Conservation (phyloP, 2,329 filamentous ascomycete genomes). For the Tolypocladium pustulatum region DNA sequence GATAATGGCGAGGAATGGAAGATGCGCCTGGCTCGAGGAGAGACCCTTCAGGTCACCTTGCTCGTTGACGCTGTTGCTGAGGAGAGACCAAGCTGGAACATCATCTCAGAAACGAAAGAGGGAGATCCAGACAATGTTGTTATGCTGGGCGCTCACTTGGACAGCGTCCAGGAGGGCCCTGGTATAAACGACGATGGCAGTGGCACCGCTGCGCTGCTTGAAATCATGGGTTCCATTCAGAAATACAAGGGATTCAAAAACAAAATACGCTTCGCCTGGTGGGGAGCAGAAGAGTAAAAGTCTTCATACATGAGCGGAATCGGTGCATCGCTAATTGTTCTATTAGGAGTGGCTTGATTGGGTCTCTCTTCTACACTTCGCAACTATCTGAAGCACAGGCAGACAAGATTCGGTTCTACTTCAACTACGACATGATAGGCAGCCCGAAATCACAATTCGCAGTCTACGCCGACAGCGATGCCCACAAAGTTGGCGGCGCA, state of each 20-base stretch:
- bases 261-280: constrained; percentile 29
- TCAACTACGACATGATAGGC: constrained; percentile 65
- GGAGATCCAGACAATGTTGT: constrained; percentile 28
- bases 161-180: constrained; percentile 24
- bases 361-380: constrained; percentile 29
- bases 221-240: constrained; percentile 21
- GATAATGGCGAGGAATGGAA: constrained; percentile 22
- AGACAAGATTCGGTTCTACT: constrained; percentile 53
- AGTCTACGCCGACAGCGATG: constrained; percentile 29
- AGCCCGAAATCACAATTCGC: constrained; percentile 27
- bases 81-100: constrained; percentile 23
- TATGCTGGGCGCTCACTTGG: constrained; percentile 28
- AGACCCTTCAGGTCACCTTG: constrained; percentile 18
- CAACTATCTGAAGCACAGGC: constrained; percentile 24
- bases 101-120: constrained; percentile 28
- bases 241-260: constrained; percentile 25
- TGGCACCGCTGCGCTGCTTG: constrained; percentile 23
- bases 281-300: constrained; percentile 26
- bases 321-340: background rate
- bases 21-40: constrained; percentile 15
- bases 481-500: constrained; percentile 12
- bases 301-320: background rate
- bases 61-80: constrained; percentile 22
- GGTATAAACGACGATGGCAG: constrained; percentile 30
- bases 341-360: constrained; percentile 26